These are phyloP conservation scores for Penicillium chermesinum DNA, from an alignment of 495 filamentous ascomycete species.

Conservation along the genomic window DNA sequence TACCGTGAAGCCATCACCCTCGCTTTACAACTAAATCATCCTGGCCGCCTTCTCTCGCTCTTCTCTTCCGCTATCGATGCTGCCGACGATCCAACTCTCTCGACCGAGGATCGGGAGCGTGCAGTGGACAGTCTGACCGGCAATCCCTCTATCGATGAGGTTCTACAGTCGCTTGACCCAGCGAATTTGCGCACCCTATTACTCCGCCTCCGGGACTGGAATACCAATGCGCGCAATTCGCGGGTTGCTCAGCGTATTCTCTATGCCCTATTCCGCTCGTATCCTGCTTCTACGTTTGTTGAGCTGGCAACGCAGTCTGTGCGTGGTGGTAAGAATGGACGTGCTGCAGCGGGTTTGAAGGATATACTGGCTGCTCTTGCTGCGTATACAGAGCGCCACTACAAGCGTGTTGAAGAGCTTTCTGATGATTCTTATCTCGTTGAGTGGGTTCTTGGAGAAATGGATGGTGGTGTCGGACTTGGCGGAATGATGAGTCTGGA, in stretches of 20 bases:
- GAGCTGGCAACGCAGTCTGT: constrained; percentile 47
- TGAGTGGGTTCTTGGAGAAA: constrained; percentile 86
- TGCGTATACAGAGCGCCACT: constrained; percentile 89
- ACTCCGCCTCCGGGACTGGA: constrained; percentile 84
- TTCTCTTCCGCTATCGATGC: constrained; percentile 74
- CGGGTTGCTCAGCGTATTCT: constrained; percentile 83
- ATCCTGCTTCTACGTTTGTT: constrained; percentile 68
- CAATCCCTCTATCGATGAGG: constrained; percentile 73
- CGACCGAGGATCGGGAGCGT: constrained; percentile 18
- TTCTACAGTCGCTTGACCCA: constrained; percentile 70
- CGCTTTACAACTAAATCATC: constrained; percentile 89
- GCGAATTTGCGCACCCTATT: constrained; percentile 79
- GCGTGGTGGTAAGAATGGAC: constrained; percentile 25
- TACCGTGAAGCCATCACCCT: constrained; percentile 91
- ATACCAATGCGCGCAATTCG: constrained; percentile 87
- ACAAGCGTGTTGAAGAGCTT: constrained; percentile 77
- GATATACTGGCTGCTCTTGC: constrained; percentile 78
- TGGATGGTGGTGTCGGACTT: constrained; percentile 64
- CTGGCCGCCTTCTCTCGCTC: constrained; percentile 73
- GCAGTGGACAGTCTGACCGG: constrained; percentile 55
- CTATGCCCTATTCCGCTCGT: constrained; percentile 67
- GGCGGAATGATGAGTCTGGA: constrained; percentile 28
- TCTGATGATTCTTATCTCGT: constrained; percentile 93
- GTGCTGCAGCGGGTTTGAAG: constrained; percentile 60
- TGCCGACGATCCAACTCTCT: constrained; percentile 32